Evolutionary conservation across 805 yeast genomes (phyloP), one percentile per base, ranked within the genome.

Genomic region (Clavispora carvajalis): DNA sequence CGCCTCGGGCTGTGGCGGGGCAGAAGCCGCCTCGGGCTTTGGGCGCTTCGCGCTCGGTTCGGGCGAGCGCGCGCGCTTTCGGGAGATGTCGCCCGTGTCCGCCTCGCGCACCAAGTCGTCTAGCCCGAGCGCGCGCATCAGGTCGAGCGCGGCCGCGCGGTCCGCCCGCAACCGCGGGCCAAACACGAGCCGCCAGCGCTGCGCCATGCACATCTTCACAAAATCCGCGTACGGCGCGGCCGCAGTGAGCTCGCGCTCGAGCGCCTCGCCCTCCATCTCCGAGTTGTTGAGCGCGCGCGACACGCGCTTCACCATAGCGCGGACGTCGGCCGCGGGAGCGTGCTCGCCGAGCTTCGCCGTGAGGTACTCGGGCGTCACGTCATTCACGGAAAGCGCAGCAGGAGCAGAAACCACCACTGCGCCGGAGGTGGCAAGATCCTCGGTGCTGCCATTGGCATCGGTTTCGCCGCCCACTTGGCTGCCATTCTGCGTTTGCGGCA

Each of bases 121-220:
- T 3, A 75, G 58, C 0, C 76, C 76, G 18, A 63, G 55, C 1
- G 59, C 49, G 30, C 51, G 51, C 75, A 87, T 73, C 22, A 74
- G 72, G 2, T 62, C 49, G 3, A 69, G 67, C 57, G 26, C 73
- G 1, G 45, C 44, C 8, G 57, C 60, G 3, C 62, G 70, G 16
- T 58, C 60, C 28, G 57, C 60, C 10, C 54, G 45, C n/a, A 78
- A 55, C 39, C 64, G 65, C 1, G 76, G 63, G 25, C 80, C 78
- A 74, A 79, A 84, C 3, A 73, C 73, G 3, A 85, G 58, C 31
- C 66, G 57, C 44, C 63, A 60, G 36, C 82, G 56, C 52, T 86
- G 82, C 19, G 66, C 63, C 10, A 77, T 59, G 21, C 85, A 54
- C 10, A 60, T 48, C 29, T 71, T 67, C 3, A 77, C 71, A n/a